Evolutionary conservation across 2,329 filamentous ascomycete species (phyloP).

Genomic region (Neurospora sp.): DNA sequence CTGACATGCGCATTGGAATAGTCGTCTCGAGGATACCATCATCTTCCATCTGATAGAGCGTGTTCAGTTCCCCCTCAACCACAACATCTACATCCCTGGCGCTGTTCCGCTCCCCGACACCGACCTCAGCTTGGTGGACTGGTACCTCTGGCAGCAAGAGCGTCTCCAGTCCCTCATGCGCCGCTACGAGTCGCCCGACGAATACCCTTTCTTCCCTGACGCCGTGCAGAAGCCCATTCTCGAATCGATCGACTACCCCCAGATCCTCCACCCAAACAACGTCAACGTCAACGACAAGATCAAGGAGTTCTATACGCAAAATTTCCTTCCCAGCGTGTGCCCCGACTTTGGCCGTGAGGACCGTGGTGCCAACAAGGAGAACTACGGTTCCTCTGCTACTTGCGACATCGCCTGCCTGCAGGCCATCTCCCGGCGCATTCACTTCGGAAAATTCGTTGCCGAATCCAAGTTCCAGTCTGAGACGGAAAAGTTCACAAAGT

Average conservation of each 20-base stretch:
- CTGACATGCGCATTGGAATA: conserved; percentile 27
- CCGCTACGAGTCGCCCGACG: conserved; percentile 91
- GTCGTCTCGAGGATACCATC: conserved; percentile 94
- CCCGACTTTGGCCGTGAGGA: conserved; percentile 64
- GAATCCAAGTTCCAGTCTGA: conserved; percentile 90
- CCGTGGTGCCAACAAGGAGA: conserved; percentile 77
- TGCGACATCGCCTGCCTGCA: conserved; percentile 87
- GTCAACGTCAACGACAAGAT: conserved; percentile 87
- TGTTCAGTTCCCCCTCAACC: conserved; percentile 92
- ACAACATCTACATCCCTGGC: conserved; percentile 72
- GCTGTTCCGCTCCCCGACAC: conserved; percentile 68
- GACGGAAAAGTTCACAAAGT: conserved; percentile 63
- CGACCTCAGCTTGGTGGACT: conserved; percentile 79
- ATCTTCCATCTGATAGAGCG: conserved; percentile 95
- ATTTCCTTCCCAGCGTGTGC: conserved; percentile 78
- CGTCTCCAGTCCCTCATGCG: conserved; percentile 84
- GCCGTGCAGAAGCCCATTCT: conserved; percentile 72
- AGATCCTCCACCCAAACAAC: conserved; percentile 75
- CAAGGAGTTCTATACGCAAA: conserved; percentile 72
- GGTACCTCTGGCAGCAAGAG: conserved; percentile 85
- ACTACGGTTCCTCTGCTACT: conserved; percentile 88
- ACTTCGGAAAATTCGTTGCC: conserved; percentile 97
- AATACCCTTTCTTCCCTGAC: conserved; percentile 92
- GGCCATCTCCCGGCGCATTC: conserved; percentile 79
- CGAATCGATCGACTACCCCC: conserved; percentile 78